Conservation (phyloP, 345 rosid species). For the Citrus cavaleriei region DNA sequence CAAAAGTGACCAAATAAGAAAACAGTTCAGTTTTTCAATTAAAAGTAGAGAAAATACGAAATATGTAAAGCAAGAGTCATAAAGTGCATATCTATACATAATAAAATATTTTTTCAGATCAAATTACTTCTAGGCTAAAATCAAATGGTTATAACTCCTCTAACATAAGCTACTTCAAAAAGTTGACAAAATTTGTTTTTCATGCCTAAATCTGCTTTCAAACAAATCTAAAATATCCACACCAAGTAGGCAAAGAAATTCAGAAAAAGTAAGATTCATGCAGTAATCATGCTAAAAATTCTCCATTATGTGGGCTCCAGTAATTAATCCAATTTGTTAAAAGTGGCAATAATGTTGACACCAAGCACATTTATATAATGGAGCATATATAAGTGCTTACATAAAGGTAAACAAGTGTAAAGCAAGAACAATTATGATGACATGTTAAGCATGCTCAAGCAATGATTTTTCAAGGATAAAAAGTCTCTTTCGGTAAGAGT, state of each 20-base stretch:
- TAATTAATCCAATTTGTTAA: conserved; percentile 14
- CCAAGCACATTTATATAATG: conserved; percentile 22
- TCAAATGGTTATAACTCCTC: background rate
- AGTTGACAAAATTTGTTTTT: background rate
- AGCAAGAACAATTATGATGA: conserved; percentile 38
- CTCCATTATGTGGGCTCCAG: conserved; percentile 38
- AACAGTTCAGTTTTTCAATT: background rate
- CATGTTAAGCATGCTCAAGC: conserved; percentile 46
- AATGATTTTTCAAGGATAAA: conserved; percentile 35
- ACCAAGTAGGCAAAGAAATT: conserved; percentile 4
- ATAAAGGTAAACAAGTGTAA: conserved; percentile 36
- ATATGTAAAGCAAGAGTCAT: background rate
- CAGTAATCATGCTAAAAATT: conserved; percentile 11
- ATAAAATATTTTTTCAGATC: background rate
- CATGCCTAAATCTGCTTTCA: background rate
- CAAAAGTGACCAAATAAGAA: background rate
- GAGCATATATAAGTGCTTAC: conserved; percentile 20
- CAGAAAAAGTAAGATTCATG: conserved; percentile 8
- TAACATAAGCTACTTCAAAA: background rate
- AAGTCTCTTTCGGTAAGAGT: conserved; percentile 29
- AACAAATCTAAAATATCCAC: conserved; percentile 1
- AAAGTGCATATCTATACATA: background rate
- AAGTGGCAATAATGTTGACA: conserved; percentile 18
- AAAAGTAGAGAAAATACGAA: background rate
- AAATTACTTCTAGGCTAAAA: background rate